Base-by-base conservation (phyloP, 306 rosid species). In the Dalbergia oliveri region DNA sequence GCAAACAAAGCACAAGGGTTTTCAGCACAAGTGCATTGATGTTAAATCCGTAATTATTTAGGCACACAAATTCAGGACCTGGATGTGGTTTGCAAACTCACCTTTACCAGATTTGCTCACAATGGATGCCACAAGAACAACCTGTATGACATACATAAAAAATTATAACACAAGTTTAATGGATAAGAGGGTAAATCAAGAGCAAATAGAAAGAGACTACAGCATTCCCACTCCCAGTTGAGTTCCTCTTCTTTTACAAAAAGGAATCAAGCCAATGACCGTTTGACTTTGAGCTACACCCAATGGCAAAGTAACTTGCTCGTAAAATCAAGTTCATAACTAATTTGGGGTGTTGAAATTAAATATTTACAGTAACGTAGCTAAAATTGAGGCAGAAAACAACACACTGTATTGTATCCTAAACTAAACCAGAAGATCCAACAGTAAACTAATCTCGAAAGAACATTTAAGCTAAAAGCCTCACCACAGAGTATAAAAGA, bases 61-160 rank as follows among this genome's bases (percentile, higher is more conserved):
- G 57, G 39, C 14, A 77, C 14, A 78, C 12, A 49, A 59, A 65
- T 43, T 33, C 50, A 34, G 34, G 60, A 51, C 23, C 18, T 16
- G 26, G 45, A 23, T 15, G 12, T 49, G 59, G 18, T 31, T 14
- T 59, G 26, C 23, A 64, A 18, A 60, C 39, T 47, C 60, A 54
- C 60, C 60, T 54, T 54, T 54, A 54, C 60, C 60, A 16, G 60
- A 54, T 54, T 54, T 54, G 60, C 60, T 18, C 23, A 54, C 21
- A 54, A 54, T 54, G 60, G 60, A 54, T 16, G 60, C 60, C n/a
- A 88, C 97, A 59, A 92, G 94, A 66, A 92, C 94, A 84, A 92
- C 97, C 97, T 92, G 79, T 14, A 70, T 60, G 8, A 67, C 47
- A 82, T 39, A 81, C 35, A 43, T 71, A 59, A 14, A 11, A n/a